Percentiles rank a stretch among this genome's conserved stretches.
phyloP scores from a whole-genome alignment of 192 early-diverging fungal genomes.

The Mortierella hygrophila region DNA sequence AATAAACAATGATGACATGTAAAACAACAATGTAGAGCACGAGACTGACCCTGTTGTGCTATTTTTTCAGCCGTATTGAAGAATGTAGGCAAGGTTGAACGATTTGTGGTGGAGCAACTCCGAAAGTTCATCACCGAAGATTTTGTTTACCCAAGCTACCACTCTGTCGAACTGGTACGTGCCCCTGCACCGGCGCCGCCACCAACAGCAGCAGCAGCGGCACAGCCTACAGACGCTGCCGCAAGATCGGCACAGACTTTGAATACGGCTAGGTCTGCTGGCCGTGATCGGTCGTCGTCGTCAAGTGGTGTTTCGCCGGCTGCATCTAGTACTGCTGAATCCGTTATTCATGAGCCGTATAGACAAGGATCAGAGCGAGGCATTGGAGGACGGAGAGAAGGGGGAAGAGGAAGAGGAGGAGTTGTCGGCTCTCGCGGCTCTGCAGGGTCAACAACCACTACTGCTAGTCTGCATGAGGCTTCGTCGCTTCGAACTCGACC shows the following conservation, averaged over 20 bases:
- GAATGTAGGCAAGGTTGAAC: slow-evolving; percentile 87
- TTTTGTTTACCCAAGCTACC: slow-evolving; percentile 83
- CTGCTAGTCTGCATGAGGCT: slow-evolving; percentile 11
- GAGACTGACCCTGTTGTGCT: not conserved
- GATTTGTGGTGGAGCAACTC: slow-evolving; percentile 84
- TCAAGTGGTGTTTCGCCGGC: not conserved
- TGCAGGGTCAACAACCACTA: slow-evolving; percentile 11
- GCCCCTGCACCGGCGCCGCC: slow-evolving; percentile 8
- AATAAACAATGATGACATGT: not conserved
- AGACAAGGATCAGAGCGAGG: not conserved
- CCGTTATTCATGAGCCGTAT: not conserved
- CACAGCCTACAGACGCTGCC: not conserved
- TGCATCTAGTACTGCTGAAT: not conserved
- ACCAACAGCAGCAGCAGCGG: not conserved
- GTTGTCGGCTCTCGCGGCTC: not conserved
- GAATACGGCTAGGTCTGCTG: not conserved
- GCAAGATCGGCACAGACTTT: not conserved
- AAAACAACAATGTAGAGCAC: not conserved
- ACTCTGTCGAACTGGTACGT: slow-evolving; percentile 65
- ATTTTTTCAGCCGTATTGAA: slow-evolving; percentile 69
- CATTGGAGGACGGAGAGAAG: not conserved
- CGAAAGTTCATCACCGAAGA: slow-evolving; percentile 81
- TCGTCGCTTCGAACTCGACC: slow-evolving; percentile 18
- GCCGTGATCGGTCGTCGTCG: not conserved
- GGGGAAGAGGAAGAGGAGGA: not conserved